Percentiles rank a stretch among this genome's conserved stretches.
Evolutionary conservation across 345 rosid genomes (phyloP).

Genomic region (Jatropha curcas): DNA sequence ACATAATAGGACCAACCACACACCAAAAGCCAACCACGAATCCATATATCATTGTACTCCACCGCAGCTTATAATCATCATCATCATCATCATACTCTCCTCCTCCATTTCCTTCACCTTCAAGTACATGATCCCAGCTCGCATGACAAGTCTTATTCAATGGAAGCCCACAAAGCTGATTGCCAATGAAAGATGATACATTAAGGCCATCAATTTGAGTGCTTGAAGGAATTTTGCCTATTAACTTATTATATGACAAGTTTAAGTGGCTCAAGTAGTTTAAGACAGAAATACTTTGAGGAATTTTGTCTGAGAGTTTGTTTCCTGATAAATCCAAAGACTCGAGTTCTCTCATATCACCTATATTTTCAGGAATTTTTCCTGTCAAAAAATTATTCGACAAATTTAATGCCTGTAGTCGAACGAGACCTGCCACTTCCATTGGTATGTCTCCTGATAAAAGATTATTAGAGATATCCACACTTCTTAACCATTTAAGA

Average conservation of each 20-base stretch:
- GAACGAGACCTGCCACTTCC: neutral
- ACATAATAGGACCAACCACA: no score
- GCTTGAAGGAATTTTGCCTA: no score
- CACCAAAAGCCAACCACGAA: neutral
- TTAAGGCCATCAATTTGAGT: no score
- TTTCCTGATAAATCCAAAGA: neutral
- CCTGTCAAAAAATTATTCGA: neutral
- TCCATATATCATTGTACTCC: neutral
- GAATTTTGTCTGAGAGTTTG: conserved; percentile 8
- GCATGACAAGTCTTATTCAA: neutral
- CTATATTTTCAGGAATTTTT: neutral
- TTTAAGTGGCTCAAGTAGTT: conserved; percentile 4
- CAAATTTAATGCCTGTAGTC: neutral
- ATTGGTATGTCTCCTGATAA: neutral
- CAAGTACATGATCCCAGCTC: neutral
- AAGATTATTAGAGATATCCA: conserved; percentile 5
- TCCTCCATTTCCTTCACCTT: no score
- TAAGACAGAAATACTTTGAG: neutral
- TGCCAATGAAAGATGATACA: neutral
- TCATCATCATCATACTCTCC: no score
- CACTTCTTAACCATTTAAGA: neutral
- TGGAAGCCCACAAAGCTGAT: neutral
- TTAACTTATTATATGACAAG: no score
- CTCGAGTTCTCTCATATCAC: neutral
- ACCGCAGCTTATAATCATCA: no score